Conservation (phyloP, 2,329 filamentous ascomycete genomes). For the Xylariales sp. region DNA sequence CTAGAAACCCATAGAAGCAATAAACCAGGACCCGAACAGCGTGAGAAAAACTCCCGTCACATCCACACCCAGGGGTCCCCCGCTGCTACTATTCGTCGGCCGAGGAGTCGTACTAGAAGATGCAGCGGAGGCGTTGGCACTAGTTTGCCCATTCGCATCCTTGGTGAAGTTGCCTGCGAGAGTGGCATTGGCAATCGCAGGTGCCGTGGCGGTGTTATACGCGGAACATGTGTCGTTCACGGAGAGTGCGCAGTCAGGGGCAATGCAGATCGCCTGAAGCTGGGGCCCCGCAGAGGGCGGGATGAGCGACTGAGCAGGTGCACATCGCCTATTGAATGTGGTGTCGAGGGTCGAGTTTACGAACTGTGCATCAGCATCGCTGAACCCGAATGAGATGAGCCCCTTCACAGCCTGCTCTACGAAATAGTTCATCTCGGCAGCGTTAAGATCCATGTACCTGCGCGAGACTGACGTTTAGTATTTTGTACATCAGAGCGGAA, state of each 20-base stretch:
- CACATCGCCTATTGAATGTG: not conserved
- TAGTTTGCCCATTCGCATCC: not conserved
- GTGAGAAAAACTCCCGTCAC: no score
- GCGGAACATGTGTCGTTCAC: not conserved
- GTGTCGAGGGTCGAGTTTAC: not conserved
- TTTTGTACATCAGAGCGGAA: not conserved
- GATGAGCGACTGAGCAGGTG: not conserved
- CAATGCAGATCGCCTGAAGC: not conserved
- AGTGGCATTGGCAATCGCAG: not conserved
- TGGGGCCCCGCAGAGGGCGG: not conserved
- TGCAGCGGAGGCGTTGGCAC: not conserved
- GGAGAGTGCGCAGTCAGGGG: not conserved
- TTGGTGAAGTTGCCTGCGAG: not conserved
- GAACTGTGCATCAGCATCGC: not conserved
- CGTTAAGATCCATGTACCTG: not conserved
- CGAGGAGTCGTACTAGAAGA: not conserved
- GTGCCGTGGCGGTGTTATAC: not conserved
- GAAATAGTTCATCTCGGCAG: not conserved
- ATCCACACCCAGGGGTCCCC: no score
- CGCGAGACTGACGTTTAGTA: not conserved
- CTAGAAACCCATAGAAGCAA: no score
- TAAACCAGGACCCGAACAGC: no score
- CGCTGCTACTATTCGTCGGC: no score
- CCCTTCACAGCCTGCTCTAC: not conserved
- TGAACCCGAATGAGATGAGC: not conserved